Evolutionary conservation across 2,329 filamentous ascomycete species (phyloP).

Genomic region (Conoideocrella luteorostrata): DNA sequence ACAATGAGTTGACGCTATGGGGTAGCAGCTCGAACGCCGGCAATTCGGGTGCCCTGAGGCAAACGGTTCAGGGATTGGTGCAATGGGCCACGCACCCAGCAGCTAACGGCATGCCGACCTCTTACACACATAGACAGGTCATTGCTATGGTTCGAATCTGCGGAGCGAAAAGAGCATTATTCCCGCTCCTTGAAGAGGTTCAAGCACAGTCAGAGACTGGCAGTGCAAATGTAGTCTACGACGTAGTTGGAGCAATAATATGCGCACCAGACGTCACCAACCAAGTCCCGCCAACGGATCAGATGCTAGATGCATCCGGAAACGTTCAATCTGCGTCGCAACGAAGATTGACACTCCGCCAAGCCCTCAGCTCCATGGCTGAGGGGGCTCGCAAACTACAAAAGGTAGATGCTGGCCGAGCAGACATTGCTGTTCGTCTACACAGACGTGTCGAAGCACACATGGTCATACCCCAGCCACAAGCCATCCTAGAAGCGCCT

Average conservation of each 20-base stretch:
- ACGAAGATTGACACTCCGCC: conserved; percentile 49
- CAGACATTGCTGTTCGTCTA: conserved; percentile 57
- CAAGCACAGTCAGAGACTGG: conserved; percentile 54
- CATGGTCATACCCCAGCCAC: conserved; percentile 39
- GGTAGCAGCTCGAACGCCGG: conserved; percentile 49
- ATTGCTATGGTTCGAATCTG: conserved; percentile 54
- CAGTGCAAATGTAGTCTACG: conserved; percentile 56
- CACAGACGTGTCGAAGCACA: conserved; percentile 61
- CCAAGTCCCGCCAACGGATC: conserved; percentile 24
- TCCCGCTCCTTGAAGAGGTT: conserved; percentile 61
- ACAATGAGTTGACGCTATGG: conserved; percentile 65
- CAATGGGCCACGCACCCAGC: conserved; percentile 59
- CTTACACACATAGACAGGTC: conserved; percentile 68
- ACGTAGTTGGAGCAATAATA: conserved; percentile 62
- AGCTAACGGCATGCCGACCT: conserved; percentile 50
- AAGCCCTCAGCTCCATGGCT: conserved; percentile 51
- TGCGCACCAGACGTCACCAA: conserved; percentile 58
- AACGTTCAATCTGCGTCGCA: conserved; percentile 32
- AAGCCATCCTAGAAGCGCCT: conserved; percentile 34
- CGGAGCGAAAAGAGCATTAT: conserved; percentile 54
- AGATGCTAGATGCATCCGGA: conserved; percentile 27
- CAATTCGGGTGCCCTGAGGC: conserved; percentile 50
- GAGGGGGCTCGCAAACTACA: conserved; percentile 52
- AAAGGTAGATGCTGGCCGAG: conserved; percentile 48
- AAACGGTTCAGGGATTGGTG: conserved; percentile 56